Evolutionary conservation across 1,139 yeast genomes (phyloP).

Genomic region (Sugiyamaella xylanicola): DNA sequence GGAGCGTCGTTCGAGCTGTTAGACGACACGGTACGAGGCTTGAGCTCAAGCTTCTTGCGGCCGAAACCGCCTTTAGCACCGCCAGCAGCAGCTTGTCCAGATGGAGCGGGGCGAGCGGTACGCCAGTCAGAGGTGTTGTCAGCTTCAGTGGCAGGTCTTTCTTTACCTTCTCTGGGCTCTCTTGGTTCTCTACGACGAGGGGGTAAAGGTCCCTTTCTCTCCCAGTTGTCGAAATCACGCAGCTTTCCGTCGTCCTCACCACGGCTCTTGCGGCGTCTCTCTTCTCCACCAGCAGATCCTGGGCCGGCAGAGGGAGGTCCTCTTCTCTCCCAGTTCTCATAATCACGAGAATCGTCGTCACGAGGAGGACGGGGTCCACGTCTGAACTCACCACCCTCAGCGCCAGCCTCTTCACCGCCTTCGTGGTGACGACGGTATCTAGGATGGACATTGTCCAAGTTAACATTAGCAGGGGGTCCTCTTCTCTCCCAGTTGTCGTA

Average conservation of each 20-base stretch:
- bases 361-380: slow-evolving; percentile 20
- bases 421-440: slow-evolving; percentile 23
- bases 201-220: slow-evolving; percentile 40
- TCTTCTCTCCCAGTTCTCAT: slow-evolving; percentile 41
- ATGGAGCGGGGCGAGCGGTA: slow-evolving; percentile 5
- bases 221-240: slow-evolving; percentile 41
- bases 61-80: too few species aligned
- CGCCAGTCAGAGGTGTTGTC: slow-evolving; percentile 28
- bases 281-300: slow-evolving; percentile 24
- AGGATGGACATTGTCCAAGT: slow-evolving; percentile 19
- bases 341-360: slow-evolving; percentile 38
- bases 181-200: slow-evolving; percentile 26
- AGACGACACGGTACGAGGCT: slow-evolving; percentile 37
- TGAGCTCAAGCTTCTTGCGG: slow-evolving; percentile 36
- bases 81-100: slow-evolving; percentile 1
- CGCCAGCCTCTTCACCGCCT: slow-evolving; percentile 15
- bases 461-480: slow-evolving; percentile 38
- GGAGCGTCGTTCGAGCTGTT: slow-evolving; percentile 28
- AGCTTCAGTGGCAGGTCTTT: slow-evolving; percentile 23
- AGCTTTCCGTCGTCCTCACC: slow-evolving; percentile 20
- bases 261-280: slow-evolving; percentile 22
- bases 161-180: slow-evolving; percentile 23
- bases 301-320: too few species aligned
- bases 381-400: not conserved
- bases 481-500: slow-evolving; percentile 49